Evolutionary conservation across 1,284 basidiomycete genomes (phyloP).

Genomic region (Trichosporon coremiiforme): DNA sequence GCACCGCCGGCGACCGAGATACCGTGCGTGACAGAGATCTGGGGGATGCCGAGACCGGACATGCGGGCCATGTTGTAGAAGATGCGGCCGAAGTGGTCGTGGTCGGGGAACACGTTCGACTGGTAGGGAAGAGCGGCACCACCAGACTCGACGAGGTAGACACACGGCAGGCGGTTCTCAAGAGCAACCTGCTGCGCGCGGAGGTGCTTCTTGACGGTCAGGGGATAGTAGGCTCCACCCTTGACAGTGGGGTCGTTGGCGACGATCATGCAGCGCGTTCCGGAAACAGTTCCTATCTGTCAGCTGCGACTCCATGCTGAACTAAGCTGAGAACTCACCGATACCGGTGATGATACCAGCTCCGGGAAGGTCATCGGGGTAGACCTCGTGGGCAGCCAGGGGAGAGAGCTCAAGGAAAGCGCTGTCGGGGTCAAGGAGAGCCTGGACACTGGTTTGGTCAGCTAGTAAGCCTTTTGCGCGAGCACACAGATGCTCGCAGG

Average conservation of each 20-base stretch:
- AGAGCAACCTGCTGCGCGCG: constrained; percentile 89
- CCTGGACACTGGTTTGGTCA: constrained; percentile 60
- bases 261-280: constrained; percentile 81
- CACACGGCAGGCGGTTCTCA: constrained; percentile 81
- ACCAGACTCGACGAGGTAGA: constrained; percentile 71
- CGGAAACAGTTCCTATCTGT: constrained; percentile 62
- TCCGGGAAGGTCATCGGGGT: constrained; percentile 77
- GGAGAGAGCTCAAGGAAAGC: constrained; percentile 88
- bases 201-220: constrained; percentile 94
- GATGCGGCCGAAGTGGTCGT: constrained; percentile 89
- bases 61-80: constrained; percentile 92
- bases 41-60: constrained; percentile 85
- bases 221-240: constrained; percentile 88
- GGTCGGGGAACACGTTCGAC: constrained; percentile 67
- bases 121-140: constrained; percentile 91
- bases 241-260: constrained; percentile 94
- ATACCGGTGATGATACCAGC: constrained; percentile 92
- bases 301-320: background rate
- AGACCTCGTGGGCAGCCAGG: constrained; percentile 84
- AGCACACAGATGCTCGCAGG: background rate
- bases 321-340: constrained; percentile 56
- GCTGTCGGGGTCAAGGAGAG: constrained; percentile 78
- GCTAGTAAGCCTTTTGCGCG: too few species aligned
- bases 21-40: constrained; percentile 90
- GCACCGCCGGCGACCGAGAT: constrained; percentile 77